phyloP scores from a whole-genome alignment of 345 rosid genomes.

The Salix koriyanagi region DNA sequence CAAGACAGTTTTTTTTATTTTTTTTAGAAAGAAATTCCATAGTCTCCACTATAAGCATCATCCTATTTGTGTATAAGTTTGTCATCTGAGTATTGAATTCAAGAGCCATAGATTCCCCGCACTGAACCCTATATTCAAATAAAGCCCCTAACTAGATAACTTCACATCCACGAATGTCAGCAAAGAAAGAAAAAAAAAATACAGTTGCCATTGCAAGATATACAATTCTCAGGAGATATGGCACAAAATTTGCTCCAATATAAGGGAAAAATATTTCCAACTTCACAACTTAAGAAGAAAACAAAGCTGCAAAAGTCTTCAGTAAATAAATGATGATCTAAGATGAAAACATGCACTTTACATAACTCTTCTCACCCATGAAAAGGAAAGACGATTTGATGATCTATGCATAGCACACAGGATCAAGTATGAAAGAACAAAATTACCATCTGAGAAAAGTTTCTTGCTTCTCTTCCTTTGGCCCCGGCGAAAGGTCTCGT shows the following conservation, averaged over 20 bases:
- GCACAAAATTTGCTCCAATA: not conserved
- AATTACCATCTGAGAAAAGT: slow-evolving; percentile 20
- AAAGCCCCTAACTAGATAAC: not conserved
- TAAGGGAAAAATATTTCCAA: not conserved
- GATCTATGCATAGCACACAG: not conserved
- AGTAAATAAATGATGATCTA: not conserved
- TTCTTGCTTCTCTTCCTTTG: slow-evolving; percentile 39
- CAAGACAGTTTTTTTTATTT: not conserved
- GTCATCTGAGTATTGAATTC: not conserved
- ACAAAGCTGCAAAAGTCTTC: not conserved
- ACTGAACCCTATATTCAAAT: not conserved
- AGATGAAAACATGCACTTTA: not conserved
- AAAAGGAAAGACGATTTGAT: not conserved
- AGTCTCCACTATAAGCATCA: not conserved
- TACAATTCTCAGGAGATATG: not conserved
- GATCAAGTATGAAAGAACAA: not conserved
- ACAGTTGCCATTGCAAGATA: not conserved
- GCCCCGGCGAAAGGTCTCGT: slow-evolving; percentile 33
- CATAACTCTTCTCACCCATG: not conserved
- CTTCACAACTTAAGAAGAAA: not conserved
- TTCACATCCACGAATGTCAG: not conserved
- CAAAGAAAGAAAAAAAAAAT: not conserved
- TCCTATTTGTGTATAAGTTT: not conserved
- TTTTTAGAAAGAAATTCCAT: not conserved
- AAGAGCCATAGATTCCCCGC: not conserved